phyloP scores from a whole-genome alignment of 352 stramenopile species.

The Bremia lactucae region DNA sequence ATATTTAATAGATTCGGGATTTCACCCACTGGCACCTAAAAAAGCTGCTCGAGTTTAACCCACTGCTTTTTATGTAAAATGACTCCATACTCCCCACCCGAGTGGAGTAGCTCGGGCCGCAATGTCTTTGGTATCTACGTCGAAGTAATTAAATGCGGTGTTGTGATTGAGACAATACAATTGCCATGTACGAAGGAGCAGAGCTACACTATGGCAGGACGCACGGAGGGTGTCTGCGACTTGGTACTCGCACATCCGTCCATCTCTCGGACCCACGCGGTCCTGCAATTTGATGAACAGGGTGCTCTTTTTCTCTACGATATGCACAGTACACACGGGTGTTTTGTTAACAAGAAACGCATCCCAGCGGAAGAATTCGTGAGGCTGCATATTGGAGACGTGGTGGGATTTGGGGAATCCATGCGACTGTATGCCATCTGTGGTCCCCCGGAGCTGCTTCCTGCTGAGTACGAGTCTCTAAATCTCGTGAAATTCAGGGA shows the following conservation, averaged over 20 bases:
- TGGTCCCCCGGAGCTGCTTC: conserved; percentile 53
- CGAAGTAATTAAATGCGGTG: conserved; percentile 58
- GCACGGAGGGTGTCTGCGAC: conserved; percentile 55
- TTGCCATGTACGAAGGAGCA: conserved; percentile 19
- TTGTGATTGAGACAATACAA: conserved; percentile 35
- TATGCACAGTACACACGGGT: conserved; percentile 72
- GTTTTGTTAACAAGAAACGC: conserved; percentile 77
- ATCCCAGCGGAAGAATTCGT: conserved; percentile 33
- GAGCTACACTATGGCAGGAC: conserved; percentile 43
- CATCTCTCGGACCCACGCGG: conserved; percentile 65
- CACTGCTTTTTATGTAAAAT: conserved; percentile 2
- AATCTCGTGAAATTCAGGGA: conserved; percentile 32
- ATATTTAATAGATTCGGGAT: too few relatives aligned
- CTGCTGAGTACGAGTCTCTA: conserved; percentile 63
- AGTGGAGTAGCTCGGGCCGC: conserved; percentile 32
- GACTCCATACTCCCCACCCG: conserved; percentile 32
- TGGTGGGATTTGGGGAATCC: conserved; percentile 83
- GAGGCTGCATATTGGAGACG: conserved; percentile 67
- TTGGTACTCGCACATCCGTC: conserved; percentile 63
- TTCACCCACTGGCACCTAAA: too few relatives aligned
- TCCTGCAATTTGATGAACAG: conserved; percentile 53
- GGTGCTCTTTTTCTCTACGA: conserved; percentile 68
- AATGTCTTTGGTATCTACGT: conserved; percentile 50
- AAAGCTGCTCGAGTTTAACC: too few relatives aligned
- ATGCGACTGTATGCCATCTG: conserved; percentile 72